Evolutionary conservation across 2,329 filamentous ascomycete genomes (phyloP), one percentile per base, ranked within the genome.

Genomic region (Coniochaeta sp.): DNA sequence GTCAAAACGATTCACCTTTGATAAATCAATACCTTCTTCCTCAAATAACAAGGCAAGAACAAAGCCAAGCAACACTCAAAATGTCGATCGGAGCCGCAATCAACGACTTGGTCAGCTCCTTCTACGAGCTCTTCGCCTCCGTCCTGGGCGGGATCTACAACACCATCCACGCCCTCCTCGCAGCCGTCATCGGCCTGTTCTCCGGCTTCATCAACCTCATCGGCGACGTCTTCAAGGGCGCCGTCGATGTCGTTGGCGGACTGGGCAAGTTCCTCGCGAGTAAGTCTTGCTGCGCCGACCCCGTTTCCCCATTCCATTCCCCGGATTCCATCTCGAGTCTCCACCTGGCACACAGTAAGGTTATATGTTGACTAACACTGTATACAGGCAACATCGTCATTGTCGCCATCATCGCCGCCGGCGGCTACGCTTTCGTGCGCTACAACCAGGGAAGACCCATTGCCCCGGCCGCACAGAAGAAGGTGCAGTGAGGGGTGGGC

Each of bases 391-490:
- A 68, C 59, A 63, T 65, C 19, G 63, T 66, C 58, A 61, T 73
- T 2, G 63, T 73, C 24, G 70, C 66, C n/a, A 63, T 73, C 38
- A 63, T 73, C 16, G 69, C 61, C 7, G 70, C 70, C 19, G 65
- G 63, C 3, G 66, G 54, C 19, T 68, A 61, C n/a, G 65, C 59
- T 3, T 69, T 66, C 56, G 30, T 64, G 24, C 63, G 61, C 50
- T 67, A 64, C 57, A 61, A 63, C 52, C 65, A 67, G 63, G 55
- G 61, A 26, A 59, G 56, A 26, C 58, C 60, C 8, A 56, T 50
- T 24, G 54, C 56, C 22, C 36, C 59, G 12, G 62, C 57, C 10
- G 62, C 55, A 7, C 58, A 57, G 58, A 66, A 66, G 62, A 67
- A 68, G 65, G 60, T 58, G 3, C 65, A 64, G 40, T 68, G 58